Base-by-base conservation (phyloP, 371 early-diverging fungal species). In the Batkoa obscura region DNA sequence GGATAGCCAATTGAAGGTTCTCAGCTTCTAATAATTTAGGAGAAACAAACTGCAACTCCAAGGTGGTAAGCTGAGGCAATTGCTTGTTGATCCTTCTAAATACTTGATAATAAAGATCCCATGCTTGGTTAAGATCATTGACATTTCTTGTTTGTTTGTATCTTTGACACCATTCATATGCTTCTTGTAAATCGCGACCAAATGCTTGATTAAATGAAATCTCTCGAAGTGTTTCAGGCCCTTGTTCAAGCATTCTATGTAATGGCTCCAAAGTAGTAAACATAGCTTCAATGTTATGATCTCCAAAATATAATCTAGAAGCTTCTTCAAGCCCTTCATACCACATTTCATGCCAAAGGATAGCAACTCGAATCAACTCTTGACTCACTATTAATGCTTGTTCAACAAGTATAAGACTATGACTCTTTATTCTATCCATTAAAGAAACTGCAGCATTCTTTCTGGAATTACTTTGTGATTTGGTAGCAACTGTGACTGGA, bases 311-410 rank as follows among this genome's bases (percentile, higher is more conserved):
- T 10, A 84, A 71, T 41, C 87, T 65, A 0, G 89, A 89, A 0
- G 94, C 93, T 59, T 91, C 92, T 63, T 90, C 90, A 13, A 98
- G 66, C 1, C 92, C 92, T 61, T 96, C 93, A 55, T 86, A 84
- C 97, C 98, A 98, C 90, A 91, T 84, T 71, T 98, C 98, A 55
- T 91, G 90, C 90, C 94, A 92, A 38, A 94, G 64, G 55, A 95
- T 88, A 13, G 98, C 92, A 12, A 94, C 91, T 31, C 97, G 84
- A 60, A 96, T 94, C 13, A 98, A 81, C 58, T 98, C 98, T 62
- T 91, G 86, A 65, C 90, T 88, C 41, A 98, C 96, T 49, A 96
- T 68, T 31, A 93, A 67, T 1, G 94, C 94, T 71, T 93, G 93
- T 56, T 93, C 92, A 3, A 98, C 94, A 34, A 98, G 71, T 5